phyloP scores from a whole-genome alignment of 805 yeast genomes.

The Wickerhamomyces bisporus region DNA sequence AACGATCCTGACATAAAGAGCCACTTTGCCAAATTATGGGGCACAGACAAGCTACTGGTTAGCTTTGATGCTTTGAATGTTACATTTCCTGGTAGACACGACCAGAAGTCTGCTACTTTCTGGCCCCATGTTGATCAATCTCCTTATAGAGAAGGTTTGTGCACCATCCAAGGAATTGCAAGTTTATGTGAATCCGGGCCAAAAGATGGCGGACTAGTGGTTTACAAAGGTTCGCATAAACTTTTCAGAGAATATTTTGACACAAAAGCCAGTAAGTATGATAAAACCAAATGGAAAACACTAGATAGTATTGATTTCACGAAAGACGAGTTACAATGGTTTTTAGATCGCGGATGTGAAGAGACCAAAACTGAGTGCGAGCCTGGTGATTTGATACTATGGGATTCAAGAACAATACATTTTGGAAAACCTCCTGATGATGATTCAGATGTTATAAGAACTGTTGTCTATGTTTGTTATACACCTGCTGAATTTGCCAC shows the following conservation, averaged over 20 bases:
- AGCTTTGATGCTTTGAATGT: constrained; percentile 26
- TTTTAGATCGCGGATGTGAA: constrained; percentile 23
- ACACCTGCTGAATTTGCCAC: constrained; percentile 27
- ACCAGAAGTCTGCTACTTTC: constrained; percentile 1
- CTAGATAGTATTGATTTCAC: constrained; percentile 10
- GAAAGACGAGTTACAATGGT: constrained; percentile 23
- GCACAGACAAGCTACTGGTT: constrained; percentile 26
- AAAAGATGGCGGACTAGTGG: constrained; percentile 18
- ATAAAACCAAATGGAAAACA: constrained; percentile 15
- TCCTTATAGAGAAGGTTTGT: constrained; percentile 22
- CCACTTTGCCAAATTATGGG: constrained; percentile 25
- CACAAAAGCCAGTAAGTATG: constrained; percentile 7
- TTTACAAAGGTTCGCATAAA: constrained; percentile 18
- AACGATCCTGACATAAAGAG: constrained; percentile 20
- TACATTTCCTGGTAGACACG: constrained; percentile 21
- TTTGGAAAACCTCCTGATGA: constrained; percentile 23
- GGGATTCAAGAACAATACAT: constrained; percentile 31
- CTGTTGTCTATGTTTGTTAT: constrained; percentile 20
- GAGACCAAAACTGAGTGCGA: constrained; percentile 25
- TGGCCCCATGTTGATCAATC: constrained; percentile 30
- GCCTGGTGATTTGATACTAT: constrained; percentile 30
- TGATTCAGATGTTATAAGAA: constrained; percentile 17
- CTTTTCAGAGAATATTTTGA: constrained; percentile 20
- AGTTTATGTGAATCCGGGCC: constrained; percentile 15
- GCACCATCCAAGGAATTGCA: constrained; percentile 25